Conservation (phyloP, 2,329 filamentous ascomycete genomes). For the Aspergillus sojae region DNA sequence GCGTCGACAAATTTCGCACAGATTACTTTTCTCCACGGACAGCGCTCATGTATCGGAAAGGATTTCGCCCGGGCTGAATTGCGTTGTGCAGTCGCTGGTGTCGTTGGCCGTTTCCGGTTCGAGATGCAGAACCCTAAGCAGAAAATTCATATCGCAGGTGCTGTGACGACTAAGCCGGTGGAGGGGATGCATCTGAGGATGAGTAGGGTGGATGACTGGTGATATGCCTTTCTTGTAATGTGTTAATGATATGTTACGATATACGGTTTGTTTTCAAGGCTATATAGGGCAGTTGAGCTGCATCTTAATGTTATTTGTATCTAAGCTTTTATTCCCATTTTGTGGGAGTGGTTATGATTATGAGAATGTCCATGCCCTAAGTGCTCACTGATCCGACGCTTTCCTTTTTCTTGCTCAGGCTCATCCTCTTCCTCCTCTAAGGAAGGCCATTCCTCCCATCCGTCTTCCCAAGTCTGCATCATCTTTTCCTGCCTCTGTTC, state of each 20-base stretch:
- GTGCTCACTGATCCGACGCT: constrained; percentile 35
- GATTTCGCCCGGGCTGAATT: constrained; percentile 48
- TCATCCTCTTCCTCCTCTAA: constrained; percentile 30
- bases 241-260: constrained; percentile 8
- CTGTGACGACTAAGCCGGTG: constrained; percentile 43
- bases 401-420: constrained; percentile 17
- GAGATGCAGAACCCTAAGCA: constrained; percentile 41
- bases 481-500: constrained; percentile 52
- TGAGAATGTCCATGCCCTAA: constrained; percentile 25
- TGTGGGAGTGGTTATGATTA: constrained; percentile 18
- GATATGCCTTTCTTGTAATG: constrained; percentile 2
- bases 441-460: constrained; percentile 59
- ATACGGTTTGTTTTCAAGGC: background rate
- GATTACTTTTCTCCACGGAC: constrained; percentile 45
- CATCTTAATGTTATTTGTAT: background rate
- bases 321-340: background rate
- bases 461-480: constrained; percentile 59
- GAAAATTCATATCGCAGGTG: constrained; percentile 38
- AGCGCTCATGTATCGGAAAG: constrained; percentile 42
- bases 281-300: background rate
- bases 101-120: constrained; percentile 39
- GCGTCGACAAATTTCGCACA: constrained; percentile 42
- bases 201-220: constrained; percentile 37
- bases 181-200: constrained; percentile 43
- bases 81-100: constrained; percentile 41